Conservation (phyloP, 1,139 yeast species). For the Zygoascus sp. region DNA sequence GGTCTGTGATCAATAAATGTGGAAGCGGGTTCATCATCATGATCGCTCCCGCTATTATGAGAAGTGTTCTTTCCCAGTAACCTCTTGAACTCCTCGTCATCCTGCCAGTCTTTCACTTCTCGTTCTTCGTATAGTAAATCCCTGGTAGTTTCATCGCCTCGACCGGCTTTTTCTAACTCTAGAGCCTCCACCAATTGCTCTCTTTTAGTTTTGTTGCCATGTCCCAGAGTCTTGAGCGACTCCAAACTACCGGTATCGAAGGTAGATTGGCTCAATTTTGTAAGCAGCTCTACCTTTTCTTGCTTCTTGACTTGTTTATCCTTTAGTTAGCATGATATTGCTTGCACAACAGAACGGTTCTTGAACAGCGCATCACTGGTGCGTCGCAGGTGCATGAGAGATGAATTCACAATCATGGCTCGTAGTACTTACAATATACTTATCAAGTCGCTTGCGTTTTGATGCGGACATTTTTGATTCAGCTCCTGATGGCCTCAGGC, state of each 20-base stretch:
- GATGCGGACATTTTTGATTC: slow-evolving; percentile 59
- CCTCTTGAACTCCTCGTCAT: slow-evolving; percentile 32
- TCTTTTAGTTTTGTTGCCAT: slow-evolving; percentile 65
- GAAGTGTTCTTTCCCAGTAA: slow-evolving; percentile 19
- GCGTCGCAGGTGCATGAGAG: not conserved
- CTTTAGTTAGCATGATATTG: slow-evolving; percentile 27
- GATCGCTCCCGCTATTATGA: slow-evolving; percentile 16
- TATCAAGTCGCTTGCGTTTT: slow-evolving; percentile 59
- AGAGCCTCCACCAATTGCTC: slow-evolving; percentile 75
- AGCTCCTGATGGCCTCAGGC: slow-evolving; percentile 52
- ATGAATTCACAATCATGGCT: slow-evolving; percentile 36
- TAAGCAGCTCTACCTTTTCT: slow-evolving; percentile 73
- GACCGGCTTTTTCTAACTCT: slow-evolving; percentile 66
- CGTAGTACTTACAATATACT: slow-evolving; percentile 44
- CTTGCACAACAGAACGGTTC: not conserved
- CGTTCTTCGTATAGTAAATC: slow-evolving; percentile 63
- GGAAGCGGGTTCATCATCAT: slow-evolving; percentile 33
- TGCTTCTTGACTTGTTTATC: slow-evolving; percentile 88
- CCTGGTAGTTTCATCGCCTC: slow-evolving; percentile 58
- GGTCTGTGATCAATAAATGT: slow-evolving; percentile 75
- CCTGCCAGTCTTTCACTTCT: slow-evolving; percentile 61
- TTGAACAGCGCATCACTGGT: not conserved
- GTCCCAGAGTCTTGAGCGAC: slow-evolving; percentile 73
- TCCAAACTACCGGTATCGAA: slow-evolving; percentile 66
- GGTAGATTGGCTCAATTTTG: slow-evolving; percentile 59